Base-by-base conservation (phyloP, 768 basidiomycete genomes). In the Rickenella mellea region DNA sequence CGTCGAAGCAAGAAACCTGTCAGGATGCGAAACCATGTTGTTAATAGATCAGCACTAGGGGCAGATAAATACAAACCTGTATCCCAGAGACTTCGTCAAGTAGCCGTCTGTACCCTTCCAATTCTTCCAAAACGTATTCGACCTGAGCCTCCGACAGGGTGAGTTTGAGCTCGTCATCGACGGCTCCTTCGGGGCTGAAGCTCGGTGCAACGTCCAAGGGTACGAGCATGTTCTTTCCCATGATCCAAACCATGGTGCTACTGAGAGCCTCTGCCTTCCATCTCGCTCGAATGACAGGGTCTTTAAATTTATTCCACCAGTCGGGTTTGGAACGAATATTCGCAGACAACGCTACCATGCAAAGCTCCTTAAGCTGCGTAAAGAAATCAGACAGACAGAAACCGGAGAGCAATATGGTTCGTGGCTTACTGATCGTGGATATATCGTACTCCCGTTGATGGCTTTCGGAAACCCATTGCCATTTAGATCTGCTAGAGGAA, bases 91-190 rank as follows among this genome's bases (percentile, higher is more conserved):
- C 17, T 9, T 40, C 41, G 36, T 54, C 48, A 12, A 44, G 37
- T 19, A 54, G 39, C 15, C 27, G 15, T 9, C 45, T 48, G 42
- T 51, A 56, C 4, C 30, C 44, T 10, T 54, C 44, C 25, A 56
- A 36, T 39, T 54, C 52, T 9, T 17, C 33, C 31, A 54, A 38
- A 11, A 51, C 51, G 37, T 51, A 51, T 36, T 50, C 45, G 30
- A 54, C 19, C 44, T 51, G 33, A 6, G 19, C 24, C 33, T 36
- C 33, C 19, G 33, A 36, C 19, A 36, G 33, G 19, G 33, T 22
- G 19, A 36, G 19, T 36, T 36, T 22, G 12, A 36, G 33, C 2
- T 12, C 12, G 7, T 22, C 24, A 17, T 36, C 11, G 12, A 6
- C 15, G 19, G 4, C 19, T 7, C 9, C 9, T 5, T 30, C 15